Conservation (phyloP, 2,329 filamentous ascomycete species). For the Cryphonectria nitschkei region DNA sequence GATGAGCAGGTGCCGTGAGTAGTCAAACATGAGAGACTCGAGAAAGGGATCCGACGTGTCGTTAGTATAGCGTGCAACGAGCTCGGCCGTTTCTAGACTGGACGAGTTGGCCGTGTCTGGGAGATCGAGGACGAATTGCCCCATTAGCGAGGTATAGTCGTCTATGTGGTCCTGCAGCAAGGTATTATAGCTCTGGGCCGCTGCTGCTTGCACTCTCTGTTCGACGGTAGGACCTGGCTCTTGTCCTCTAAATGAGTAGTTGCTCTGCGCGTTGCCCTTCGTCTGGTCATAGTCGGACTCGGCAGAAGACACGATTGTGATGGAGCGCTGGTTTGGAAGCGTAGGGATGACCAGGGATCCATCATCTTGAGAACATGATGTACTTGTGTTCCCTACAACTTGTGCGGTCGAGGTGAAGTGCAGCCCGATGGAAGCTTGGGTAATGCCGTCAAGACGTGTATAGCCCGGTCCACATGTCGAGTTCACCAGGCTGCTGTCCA, state of each 20-base stretch:
- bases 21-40: constrained; percentile 57
- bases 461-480: constrained; percentile 39
- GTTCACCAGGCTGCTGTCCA: constrained; percentile 33
- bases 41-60: constrained; percentile 53
- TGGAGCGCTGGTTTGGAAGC: constrained; percentile 29
- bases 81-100: constrained; percentile 40
- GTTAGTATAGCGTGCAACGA: constrained; percentile 30
- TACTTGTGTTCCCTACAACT: constrained; percentile 32
- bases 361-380: constrained; percentile 13
- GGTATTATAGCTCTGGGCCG: constrained; percentile 36
- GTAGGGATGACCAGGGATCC: constrained; percentile 38
- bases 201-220: constrained; percentile 38
- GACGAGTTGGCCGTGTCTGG: constrained; percentile 49
- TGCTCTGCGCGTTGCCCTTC: constrained; percentile 47
- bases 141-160: constrained; percentile 46
- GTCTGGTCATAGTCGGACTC: constrained; percentile 55
- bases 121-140: constrained; percentile 47
- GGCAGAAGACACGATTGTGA: constrained; percentile 48
- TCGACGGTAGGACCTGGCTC: constrained; percentile 48
- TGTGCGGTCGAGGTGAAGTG: constrained; percentile 45
- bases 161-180: constrained; percentile 43
- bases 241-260: constrained; percentile 52
- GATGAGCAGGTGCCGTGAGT: constrained; percentile 58
- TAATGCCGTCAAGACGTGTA: constrained; percentile 41
- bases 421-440: constrained; percentile 49